Base-by-base conservation (phyloP, 441 rosid genomes). In the Erodium moschatum region DNA sequence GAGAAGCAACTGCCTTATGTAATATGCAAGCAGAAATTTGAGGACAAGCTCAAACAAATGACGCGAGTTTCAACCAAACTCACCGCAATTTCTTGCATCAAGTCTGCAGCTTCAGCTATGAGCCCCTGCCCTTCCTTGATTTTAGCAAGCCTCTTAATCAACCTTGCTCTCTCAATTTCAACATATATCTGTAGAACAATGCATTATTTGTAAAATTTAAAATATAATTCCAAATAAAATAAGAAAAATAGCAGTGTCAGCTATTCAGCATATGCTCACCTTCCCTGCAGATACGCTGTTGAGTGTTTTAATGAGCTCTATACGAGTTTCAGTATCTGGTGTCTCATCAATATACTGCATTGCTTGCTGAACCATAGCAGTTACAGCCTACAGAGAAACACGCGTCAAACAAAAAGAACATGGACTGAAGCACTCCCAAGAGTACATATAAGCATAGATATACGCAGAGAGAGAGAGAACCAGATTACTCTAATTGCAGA, bases 11-110 rank as follows among this genome's bases (percentile, higher is more conserved):
- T 50, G 58, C 16, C 16, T 15, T 50, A 5, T 11, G 58, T 13
- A n/a, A 50, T 4, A 50, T 50, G 16, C 15, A 15, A 50, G 58
- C 58, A 11, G 15, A 50, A 50, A 50, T 50, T 50, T n/a, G 12
- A 35, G 42, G 42, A 35, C 27, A 24, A 0, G 42, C 42, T 35
- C 42, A 35, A 35, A 35, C 15, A 38, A 64, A 46, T 24, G 40
- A 29, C 35, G n/a, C 18, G n/a, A 48, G 5, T 68, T 18, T 24
- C 24, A 62, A 52, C 58, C 66, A 70, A 21, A 74, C 92, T 76
- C 72, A 94, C 99, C 46, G 97, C 99, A 79, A 94, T 90, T 89
- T 91, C 99, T 82, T 94, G 99, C 97, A 94, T 94, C 70, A 94
- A 80, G 81, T 94, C 97, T 66, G 99, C 97, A 78, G 99, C 99